These are phyloP conservation scores for Flaveria brownii DNA, from an alignment of 129 eudicot species.

Conservation along the genomic window DNA sequence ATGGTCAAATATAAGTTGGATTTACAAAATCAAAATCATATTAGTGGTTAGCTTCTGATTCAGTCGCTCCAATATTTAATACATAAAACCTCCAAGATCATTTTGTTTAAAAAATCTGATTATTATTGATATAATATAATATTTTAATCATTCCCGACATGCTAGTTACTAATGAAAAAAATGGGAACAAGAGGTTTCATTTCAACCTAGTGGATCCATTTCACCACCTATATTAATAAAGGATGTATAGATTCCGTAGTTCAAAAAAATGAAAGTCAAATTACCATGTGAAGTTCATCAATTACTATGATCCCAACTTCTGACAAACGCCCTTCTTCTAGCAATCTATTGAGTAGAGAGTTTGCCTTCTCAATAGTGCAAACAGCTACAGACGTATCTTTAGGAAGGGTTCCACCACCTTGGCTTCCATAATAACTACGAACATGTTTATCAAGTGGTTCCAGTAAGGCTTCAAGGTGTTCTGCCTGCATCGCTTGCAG, in stretches of 20 bases:
- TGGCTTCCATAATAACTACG: constrained; percentile 96
- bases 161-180: not conserved
- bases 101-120: not conserved
- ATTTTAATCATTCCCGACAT: not conserved
- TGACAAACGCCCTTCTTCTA: constrained; percentile 93
- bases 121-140: not conserved
- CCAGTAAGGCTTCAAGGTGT: constrained; percentile 84
- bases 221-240: not conserved
- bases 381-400: constrained; percentile 97
- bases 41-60: not conserved
- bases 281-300: constrained; percentile 99
- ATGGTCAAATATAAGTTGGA: not conserved
- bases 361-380: constrained; percentile 99
- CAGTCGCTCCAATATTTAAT: not conserved
- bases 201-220: not conserved
- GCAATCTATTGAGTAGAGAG: constrained; percentile 79
- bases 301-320: constrained; percentile 97
- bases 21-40: not conserved
- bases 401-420: constrained; percentile 97
- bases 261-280: constrained; percentile 27
- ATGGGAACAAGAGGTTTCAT: not conserved
- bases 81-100: not conserved
- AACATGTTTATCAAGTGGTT: constrained; percentile 85
- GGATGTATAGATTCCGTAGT: constrained; percentile 8
- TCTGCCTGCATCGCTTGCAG: constrained; percentile 65